These are phyloP conservation scores for Bimuria novae-zelandiae DNA, from an alignment of 2,329 filamentous ascomycete genomes.

Conservation along the genomic window DNA sequence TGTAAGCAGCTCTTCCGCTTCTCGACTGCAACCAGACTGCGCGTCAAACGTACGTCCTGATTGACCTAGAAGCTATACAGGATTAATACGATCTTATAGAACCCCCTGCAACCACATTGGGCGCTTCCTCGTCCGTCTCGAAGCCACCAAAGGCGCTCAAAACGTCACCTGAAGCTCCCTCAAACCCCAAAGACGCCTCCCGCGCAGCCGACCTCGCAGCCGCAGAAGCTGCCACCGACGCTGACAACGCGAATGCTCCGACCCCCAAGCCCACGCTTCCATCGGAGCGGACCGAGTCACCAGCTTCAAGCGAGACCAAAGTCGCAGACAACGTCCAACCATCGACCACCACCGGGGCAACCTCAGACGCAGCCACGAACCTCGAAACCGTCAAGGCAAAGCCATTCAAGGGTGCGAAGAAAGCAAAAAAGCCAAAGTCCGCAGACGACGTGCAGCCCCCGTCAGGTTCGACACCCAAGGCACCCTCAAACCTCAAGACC, in stretches of 20 bases:
- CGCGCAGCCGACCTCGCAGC: slow-evolving; percentile 39
- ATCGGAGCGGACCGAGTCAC: slow-evolving; percentile 17
- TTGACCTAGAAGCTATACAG: background rate
- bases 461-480: too few species aligned
- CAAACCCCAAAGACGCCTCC: slow-evolving; percentile 35
- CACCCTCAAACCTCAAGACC: background rate
- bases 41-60: slow-evolving; percentile 31
- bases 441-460: background rate
- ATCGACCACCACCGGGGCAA: background rate
- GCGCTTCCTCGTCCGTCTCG: slow-evolving; percentile 24
- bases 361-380: background rate
- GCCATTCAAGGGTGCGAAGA: background rate
- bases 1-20: slow-evolving; percentile 48
- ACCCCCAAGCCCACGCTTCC: slow-evolving; percentile 29
- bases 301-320: background rate
- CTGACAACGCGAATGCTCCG: slow-evolving; percentile 36
- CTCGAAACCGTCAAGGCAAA: background rate
- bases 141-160: slow-evolving; percentile 8
- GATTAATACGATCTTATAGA: slow-evolving; percentile 10
- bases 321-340: background rate
- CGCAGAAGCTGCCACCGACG: slow-evolving; percentile 40
- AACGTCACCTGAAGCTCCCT: slow-evolving; percentile 33
- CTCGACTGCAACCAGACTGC: slow-evolving; percentile 39
- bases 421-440: background rate
- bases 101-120: slow-evolving; percentile 25